Base-by-base conservation (phyloP, 1,139 yeast genomes). In the Sugiyamaella paludigena region DNA sequence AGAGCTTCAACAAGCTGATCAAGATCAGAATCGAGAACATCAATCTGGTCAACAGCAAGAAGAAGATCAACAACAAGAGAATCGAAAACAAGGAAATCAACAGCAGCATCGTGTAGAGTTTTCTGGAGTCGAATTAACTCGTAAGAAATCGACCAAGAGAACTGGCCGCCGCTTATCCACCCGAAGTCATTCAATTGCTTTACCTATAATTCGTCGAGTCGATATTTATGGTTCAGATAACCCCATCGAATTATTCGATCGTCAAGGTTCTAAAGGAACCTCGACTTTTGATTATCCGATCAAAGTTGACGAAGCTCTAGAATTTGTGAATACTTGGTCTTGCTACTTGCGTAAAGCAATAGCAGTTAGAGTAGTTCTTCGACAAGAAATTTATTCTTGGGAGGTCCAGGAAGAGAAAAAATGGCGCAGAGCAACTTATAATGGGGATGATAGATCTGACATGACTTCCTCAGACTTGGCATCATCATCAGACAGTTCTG, bases 281-380 rank as follows among this genome's bases (percentile, higher is more conserved):
- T 48, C 53, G 19, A 48, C 27, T 15, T 48, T 51, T 35, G 56
- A 53, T n/a, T 40, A 47, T 28, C 45, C 49, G 9, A 43, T 36
- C 16, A 48, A 56, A 34, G 57, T 62, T 12, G 65, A 62, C 4
- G 64, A 60, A 24, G 66, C 67, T 2, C 45, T 62, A 29, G 63
- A 61, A 11, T 67, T 68, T 48, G 69, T 68, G 7, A 58, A 57
- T 19, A 59, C 69, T 1, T 68, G 72, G 72, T 59, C 69, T 2
- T 45, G 57, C 5, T 69, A 66, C 48, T 53, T 69, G 42, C 61
- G 66, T 13, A 58, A 65, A 7, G 66, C 68, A 1, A 63, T 66
- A 49, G 70, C 70, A 9, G 63, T 63, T 4, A 55, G 70, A 15
- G 63, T 63, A 2, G 55, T 60, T 8, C 57, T 65, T 29, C 58